Base-by-base conservation (phyloP, 2,329 filamentous ascomycete species). In the Ophiostoma triangulosporum region DNA sequence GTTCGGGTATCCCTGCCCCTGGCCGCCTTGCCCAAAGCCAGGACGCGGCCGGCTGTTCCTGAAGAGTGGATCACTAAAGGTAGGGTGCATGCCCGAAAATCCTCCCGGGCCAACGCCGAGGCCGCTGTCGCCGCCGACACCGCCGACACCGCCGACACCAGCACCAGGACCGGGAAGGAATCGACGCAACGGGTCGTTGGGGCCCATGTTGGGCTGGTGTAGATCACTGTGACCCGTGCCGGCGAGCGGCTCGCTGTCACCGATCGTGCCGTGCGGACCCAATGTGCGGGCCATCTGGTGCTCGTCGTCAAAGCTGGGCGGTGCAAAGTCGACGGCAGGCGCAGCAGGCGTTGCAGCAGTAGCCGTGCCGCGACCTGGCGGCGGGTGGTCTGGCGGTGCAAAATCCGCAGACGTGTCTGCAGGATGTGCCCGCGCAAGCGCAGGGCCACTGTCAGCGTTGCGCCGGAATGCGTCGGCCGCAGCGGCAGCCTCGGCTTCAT, bases 221-320 rank as follows among this genome's bases (percentile, higher is more conserved):
- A 97, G 69, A 66, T 98, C 93, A 62, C 90, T 78, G 36, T 91
- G 83, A 2, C 93, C 93, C 50, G 95, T 85, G 58, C 80, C 80
- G 9, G 55, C 55, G 6, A 36, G 45, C 7, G 64, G 53, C 12
- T 40, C 64, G 58, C 60, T 65, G 60, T 57, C 55, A 11, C 22
- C 46, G 6, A 31, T 12, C 7, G 35, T 20, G 2, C 26, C 24
- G 33, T 40, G 31, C 4, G 43, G 48, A 6, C 35, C 35, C 1
- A 36, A 12, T 17, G 82, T 86, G 1, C 81, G 74, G 57, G 86
- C 81, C 56, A 96, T 76, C 58, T 96, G 88, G 62, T 88, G 84
- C 63, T 96, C 89, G 64, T 98, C 91, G 60, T 97, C 93, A 60
- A 97, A 97, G 20, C 80, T 88, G 0, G 93, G 93, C 0, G 91